These are phyloP conservation scores for Apophysomyces variabilis DNA, from an alignment of 371 early-diverging fungal genomes.

Conservation along the genomic window DNA sequence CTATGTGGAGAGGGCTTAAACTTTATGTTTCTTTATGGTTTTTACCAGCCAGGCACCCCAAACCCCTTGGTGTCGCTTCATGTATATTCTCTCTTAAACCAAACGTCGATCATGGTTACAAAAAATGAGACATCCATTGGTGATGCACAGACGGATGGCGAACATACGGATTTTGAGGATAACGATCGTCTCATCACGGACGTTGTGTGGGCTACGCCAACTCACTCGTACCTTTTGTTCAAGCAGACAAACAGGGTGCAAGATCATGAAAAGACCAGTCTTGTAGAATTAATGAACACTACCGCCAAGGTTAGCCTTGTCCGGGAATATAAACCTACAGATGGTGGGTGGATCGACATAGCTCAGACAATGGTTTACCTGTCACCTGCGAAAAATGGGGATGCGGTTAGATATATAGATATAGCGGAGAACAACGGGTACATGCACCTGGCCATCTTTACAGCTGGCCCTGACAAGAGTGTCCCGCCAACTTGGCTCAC, in stretches of 20 bases:
- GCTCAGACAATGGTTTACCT: constrained; percentile 74
- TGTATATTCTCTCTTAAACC: constrained; percentile 51
- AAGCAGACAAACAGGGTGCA: constrained; percentile 91
- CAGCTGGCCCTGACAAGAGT: constrained; percentile 35
- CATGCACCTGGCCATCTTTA: constrained; percentile 83
- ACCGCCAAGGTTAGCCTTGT: constrained; percentile 27
- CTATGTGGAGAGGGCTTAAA: background rate
- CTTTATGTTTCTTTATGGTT: background rate
- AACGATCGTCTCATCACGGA: constrained; percentile 82
- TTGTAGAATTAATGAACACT: constrained; percentile 42
- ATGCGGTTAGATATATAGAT: constrained; percentile 76
- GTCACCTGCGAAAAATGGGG: constrained; percentile 60
- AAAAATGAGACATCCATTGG: constrained; percentile 27
- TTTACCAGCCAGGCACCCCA: constrained; percentile 69
- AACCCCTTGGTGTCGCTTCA: constrained; percentile 86
- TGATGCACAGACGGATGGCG: constrained; percentile 15
- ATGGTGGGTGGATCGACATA: constrained; percentile 37
- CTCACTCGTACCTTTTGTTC: constrained; percentile 71
- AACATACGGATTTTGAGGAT: constrained; percentile 51
- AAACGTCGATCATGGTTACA: constrained; percentile 40
- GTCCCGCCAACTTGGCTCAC: constrained; percentile 78
- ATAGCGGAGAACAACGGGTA: constrained; percentile 78
- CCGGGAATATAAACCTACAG: constrained; percentile 33
- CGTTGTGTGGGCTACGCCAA: constrained; percentile 78
- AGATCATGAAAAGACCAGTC: constrained; percentile 71